These are phyloP conservation scores for Dryas drummondii DNA, from an alignment of 306 rosid species.

Conservation along the genomic window DNA sequence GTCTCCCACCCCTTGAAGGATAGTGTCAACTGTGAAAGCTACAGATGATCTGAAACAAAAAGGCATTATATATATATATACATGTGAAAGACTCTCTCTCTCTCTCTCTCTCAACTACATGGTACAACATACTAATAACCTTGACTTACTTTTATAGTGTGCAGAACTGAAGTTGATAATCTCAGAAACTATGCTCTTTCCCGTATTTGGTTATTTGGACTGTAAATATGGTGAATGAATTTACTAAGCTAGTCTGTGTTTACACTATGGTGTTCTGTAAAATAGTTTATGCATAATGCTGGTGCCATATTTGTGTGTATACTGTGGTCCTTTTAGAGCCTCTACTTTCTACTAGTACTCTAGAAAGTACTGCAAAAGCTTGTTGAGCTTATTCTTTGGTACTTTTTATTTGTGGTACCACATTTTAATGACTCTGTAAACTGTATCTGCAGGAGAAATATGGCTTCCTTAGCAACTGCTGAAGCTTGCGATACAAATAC, in stretches of 20 bases:
- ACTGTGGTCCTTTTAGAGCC: background rate
- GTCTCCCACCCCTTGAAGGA: too few species aligned
- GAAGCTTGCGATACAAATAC: conserved; percentile 48
- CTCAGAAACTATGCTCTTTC: background rate
- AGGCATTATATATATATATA: background rate
- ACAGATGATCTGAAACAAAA: background rate
- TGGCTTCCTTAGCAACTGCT: conserved; percentile 38
- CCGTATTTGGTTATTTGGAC: background rate
- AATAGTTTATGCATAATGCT: background rate
- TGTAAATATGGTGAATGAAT: background rate
- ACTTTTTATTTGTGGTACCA: background rate
- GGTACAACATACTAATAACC: background rate
- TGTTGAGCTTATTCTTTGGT: background rate
- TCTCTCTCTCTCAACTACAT: background rate
- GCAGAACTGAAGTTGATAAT: background rate
- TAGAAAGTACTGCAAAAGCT: background rate
- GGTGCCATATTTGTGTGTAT: background rate
- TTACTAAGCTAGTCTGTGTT: background rate
- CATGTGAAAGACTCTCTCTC: too few species aligned
- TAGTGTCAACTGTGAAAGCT: too few species aligned
- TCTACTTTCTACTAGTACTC: background rate
- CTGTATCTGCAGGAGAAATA: conserved; percentile 11
- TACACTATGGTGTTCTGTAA: too few species aligned
- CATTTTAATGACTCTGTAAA: background rate
- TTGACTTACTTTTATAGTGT: background rate